phyloP scores from a whole-genome alignment of 331 rosid genomes.

The Cydonia oblonga region DNA sequence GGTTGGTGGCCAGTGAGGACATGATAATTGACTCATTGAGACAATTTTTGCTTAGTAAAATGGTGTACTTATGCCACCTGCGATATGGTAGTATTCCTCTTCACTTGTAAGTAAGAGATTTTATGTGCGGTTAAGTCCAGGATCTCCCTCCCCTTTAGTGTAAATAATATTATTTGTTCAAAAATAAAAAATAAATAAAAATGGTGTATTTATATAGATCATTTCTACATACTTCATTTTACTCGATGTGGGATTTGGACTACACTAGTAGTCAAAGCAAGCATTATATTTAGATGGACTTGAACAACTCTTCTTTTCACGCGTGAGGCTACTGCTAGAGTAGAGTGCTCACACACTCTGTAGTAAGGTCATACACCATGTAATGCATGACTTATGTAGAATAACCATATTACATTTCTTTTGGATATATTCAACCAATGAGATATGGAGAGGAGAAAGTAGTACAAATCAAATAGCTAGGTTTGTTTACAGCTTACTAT shows the following conservation, averaged over 20 bases:
- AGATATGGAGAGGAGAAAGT: neutral
- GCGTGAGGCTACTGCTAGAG: neutral
- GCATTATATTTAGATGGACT: neutral
- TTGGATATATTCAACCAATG: neutral
- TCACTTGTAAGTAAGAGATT: no score
- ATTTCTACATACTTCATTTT: neutral
- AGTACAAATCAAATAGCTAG: neutral
- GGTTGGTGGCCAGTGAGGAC: neutral
- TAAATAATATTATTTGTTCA: no score
- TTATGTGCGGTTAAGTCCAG: no score
- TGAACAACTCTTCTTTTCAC: neutral
- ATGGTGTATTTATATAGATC: neutral
- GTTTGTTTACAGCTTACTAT: neutral
- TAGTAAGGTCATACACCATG: neutral
- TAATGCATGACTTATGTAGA: neutral
- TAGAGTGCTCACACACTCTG: neutral
- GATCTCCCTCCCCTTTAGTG: rapidly evolving
- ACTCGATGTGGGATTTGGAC: neutral
- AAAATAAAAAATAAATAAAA: no score
- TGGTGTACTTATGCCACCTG: neutral
- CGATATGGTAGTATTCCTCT: rapidly evolving
- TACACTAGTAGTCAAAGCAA: neutral
- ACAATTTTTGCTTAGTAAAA: neutral
- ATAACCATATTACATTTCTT: neutral
- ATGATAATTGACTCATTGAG: neutral